Base-by-base conservation (phyloP, 1,284 basidiomycete genomes). In the Sanghuangporus baumii region DNA sequence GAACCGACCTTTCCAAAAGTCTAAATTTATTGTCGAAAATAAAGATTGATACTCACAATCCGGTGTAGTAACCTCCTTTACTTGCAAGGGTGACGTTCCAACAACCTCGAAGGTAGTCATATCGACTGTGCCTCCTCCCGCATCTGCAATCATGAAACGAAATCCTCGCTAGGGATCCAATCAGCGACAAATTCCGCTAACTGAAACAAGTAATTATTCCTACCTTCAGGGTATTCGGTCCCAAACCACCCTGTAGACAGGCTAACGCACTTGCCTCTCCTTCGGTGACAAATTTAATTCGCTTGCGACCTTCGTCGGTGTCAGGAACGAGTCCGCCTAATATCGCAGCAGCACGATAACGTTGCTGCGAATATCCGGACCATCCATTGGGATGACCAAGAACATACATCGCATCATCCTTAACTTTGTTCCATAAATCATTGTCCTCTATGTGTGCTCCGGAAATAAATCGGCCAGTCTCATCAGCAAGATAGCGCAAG, bases 201-300 rank as follows among this genome's bases (percentile, higher is more conserved):
- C 20, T 8, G 31, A 23, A 11, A 14, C 5, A 23, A 43, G 9
- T 38, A 37, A 34, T 8, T 57, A 47, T 12, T 75, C 80, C 59
- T 66, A 89, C 88, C 62, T 83, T 84, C 66, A 90, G 79, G 23
- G 89, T 86, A 67, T 90, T 87, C 2, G 81, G 82, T 8, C 87
- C 88, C 1, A 90, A 78, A 2, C 87, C 88, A 69, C 84, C 90
- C 67, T 88, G 72, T 2, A 90, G 84, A 73, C 88, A 91, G 1
- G 87, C 85, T 69, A 91, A 88, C 67, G 91, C 74, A 77, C 87
- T 90, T 0, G 89, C 89, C 74, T 91, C 88, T 59, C 88, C 89
- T 70, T 91, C 89, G 1, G 88, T 89, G 43, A 91, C 88, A 67
- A 91, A 90, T 43, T 85, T 77, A 66, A 91, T 87, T 59, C 86